Percentiles rank a stretch among this genome's conserved stretches.
These are phyloP conservation scores for Theobroma cacao DNA, from an alignment of 345 rosid species.

Conservation along the genomic window DNA sequence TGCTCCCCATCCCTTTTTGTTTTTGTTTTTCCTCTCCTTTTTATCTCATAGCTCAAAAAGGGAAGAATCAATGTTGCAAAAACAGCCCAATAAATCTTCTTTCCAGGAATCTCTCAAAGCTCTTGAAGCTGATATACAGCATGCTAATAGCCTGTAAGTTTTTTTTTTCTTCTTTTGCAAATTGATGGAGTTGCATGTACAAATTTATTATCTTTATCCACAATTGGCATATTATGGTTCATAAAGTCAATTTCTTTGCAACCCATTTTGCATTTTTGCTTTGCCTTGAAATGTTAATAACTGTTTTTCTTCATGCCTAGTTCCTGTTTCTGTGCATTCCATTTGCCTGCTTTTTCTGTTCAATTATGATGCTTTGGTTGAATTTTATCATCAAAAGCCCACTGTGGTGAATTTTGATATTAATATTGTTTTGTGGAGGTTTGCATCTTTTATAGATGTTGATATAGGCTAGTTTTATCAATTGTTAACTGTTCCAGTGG, in stretches of 20 bases:
- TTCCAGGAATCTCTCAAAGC: slow-evolving; percentile 60
- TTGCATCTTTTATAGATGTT: background rate
- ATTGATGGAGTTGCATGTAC: background rate
- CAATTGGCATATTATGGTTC: background rate
- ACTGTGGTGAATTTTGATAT: background rate
- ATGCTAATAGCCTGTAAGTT: slow-evolving; percentile 61
- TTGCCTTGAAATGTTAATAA: background rate
- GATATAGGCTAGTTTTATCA: background rate
- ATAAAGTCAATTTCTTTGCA: background rate
- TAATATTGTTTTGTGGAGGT: background rate
- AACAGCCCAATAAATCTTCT: slow-evolving; percentile 39
- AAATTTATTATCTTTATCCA: slow-evolving; percentile 1
- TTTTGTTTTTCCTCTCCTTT: background rate
- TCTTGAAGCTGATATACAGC: slow-evolving; percentile 63
- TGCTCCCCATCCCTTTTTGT: background rate
- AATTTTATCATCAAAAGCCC: background rate
- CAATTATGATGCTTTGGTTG: background rate
- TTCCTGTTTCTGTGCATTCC: background rate
- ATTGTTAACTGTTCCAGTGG: background rate
- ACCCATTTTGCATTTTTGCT: background rate
- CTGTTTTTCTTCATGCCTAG: background rate
- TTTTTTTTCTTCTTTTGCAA: background rate
- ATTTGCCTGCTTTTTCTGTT: background rate
- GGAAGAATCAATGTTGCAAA: slow-evolving; percentile 45
- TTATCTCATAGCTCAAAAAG: background rate